Base-by-base conservation (phyloP, 2,329 filamentous ascomycete genomes). In the Penicillium sp. region DNA sequence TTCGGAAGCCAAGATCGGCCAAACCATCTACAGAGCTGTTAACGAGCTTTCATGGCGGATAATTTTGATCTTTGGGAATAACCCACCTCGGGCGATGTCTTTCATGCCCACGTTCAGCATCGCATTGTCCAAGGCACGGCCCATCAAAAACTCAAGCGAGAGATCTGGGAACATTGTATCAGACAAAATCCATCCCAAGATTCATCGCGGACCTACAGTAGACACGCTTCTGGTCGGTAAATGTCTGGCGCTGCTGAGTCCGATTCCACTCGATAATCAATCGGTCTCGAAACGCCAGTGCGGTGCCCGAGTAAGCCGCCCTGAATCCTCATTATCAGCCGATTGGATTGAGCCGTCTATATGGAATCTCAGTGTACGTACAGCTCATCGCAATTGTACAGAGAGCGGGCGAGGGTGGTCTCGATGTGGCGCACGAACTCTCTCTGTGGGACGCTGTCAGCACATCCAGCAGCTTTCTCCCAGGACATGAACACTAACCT, bases 71-170 rank as follows among this genome's bases (percentile, higher is more conserved):
- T 24, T 22, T 33, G 15, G 17, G 6, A 15, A n/a, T 47, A 7
- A 37, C 85, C 70, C 79, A 95, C 93, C 85, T 79, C 88, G 89
- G 56, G 95, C 94, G 63, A 89, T 82, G 71, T 93, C 87, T 80
- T 98, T 99, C 77, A 92, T 84, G 26, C 91, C 91, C 59, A 97
- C 88, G 77, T 99, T 99, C 68, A 99, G 86, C 92, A 99, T 97
- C 66, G 95, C 94, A 86, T 99, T 99, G 83, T 99, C 95, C 66
- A 99, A 82, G 51, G 95, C 91, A 75, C 95, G 86, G 45, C 95
- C 95, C 95, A 99, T 99, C 73, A 99, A 82, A 73, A 99, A 99
- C 80, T 99, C 95, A 61, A 99, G 87, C 69, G 93, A 97, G 63
- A 99, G 86, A 77, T 99, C 86, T 88, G 68, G 1, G 35, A 24